These are phyloP conservation scores for Dendrocalamus latiflorus DNA, from an alignment of 202 grass and related monocot species.

Conservation along the genomic window DNA sequence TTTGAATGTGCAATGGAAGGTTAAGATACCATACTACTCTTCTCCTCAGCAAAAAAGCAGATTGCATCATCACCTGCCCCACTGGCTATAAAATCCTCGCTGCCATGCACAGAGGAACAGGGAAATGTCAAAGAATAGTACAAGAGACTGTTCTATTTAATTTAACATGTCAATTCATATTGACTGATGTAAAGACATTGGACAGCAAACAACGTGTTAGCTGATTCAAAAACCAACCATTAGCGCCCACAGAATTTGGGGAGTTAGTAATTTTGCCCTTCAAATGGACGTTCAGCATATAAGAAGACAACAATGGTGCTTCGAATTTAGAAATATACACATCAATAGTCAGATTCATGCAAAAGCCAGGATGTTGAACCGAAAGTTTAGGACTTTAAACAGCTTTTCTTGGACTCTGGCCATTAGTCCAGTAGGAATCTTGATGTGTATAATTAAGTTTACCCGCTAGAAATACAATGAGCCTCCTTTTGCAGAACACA, in stretches of 20 bases:
- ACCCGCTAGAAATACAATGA: background rate
- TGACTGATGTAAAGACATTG: background rate
- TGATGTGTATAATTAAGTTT: conserved; percentile 8
- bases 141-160: background rate
- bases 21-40: too few relatives aligned
- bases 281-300: background rate
- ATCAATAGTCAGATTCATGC: conserved; percentile 8
- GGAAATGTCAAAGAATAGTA: conserved; percentile 23
- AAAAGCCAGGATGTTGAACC: background rate
- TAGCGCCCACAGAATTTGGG: background rate
- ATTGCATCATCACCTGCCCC: too few relatives aligned
- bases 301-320: background rate
- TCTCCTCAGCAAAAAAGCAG: too few relatives aligned
- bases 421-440: background rate
- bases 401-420: background rate
- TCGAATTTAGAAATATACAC: background rate
- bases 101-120: conserved; percentile 45
- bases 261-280: background rate
- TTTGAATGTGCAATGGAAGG: too few relatives aligned
- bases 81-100: too few relatives aligned
- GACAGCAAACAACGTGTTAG: background rate
- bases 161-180: background rate
- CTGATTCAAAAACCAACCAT: background rate
- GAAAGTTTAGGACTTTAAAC: background rate
- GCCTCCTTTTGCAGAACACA: background rate